Evolutionary conservation across 768 basidiomycete genomes (phyloP).

Genomic region (Gelatoporia subvermispora): DNA sequence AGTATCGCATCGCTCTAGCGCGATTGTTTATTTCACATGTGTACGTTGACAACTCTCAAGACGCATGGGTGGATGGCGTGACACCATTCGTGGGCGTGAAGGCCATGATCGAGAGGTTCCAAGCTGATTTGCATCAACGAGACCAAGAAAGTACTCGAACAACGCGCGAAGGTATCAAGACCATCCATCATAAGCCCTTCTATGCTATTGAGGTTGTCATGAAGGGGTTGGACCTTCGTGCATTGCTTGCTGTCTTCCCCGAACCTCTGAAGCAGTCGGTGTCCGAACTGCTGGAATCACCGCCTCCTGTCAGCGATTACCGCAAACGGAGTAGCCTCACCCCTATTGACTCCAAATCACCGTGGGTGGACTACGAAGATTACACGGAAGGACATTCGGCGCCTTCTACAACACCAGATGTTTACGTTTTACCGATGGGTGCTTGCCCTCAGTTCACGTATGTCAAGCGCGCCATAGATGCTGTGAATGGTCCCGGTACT

Average conservation of each 20-base stretch:
- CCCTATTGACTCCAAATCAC: constrained; percentile 36
- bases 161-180: constrained; percentile 54
- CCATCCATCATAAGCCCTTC: constrained; percentile 74
- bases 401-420: constrained; percentile 44
- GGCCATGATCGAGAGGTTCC: constrained; percentile 72
- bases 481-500: constrained; percentile 33
- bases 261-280: constrained; percentile 65
- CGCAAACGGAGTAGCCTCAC: constrained; percentile 43
- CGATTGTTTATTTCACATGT: constrained; percentile 81
- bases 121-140: constrained; percentile 89
- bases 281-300: constrained; percentile 34
- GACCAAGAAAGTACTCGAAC: constrained; percentile 70
- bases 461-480: constrained; percentile 46
- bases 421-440: constrained; percentile 70
- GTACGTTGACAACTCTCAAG: constrained; percentile 75
- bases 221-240: constrained; percentile 70
- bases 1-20: constrained; percentile 79
- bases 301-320: constrained; percentile 45
- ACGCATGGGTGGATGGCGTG: constrained; percentile 77
- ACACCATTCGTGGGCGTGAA: constrained; percentile 84
- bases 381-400: constrained; percentile 71
- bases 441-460: constrained; percentile 81
- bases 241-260: constrained; percentile 70
- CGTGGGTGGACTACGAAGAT: constrained; percentile 79
- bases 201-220: constrained; percentile 83